phyloP scores from a whole-genome alignment of 441 rosid species.

The Croton laevigatus region DNA sequence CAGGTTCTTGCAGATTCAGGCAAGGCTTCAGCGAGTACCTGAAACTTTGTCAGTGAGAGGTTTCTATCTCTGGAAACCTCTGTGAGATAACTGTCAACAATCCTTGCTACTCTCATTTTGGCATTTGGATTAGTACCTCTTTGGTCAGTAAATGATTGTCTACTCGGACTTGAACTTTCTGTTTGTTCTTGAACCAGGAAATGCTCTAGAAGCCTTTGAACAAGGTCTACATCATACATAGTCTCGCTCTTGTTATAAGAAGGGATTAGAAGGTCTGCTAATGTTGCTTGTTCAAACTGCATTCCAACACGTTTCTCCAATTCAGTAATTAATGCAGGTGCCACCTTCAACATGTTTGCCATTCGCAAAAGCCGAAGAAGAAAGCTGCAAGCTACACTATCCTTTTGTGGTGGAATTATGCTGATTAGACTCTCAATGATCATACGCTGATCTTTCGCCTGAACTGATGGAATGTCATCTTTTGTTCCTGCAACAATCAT shows the following conservation, averaged over 20 bases:
- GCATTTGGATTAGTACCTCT: constrained; percentile 53
- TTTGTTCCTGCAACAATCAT: constrained; percentile 62
- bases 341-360: constrained; percentile 81
- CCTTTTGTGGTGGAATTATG: constrained; percentile 90
- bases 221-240: constrained; percentile 81
- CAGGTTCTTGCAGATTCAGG: constrained; percentile 92
- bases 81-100: constrained; percentile 88
- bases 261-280: constrained; percentile 82
- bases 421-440: constrained; percentile 85
- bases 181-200: constrained; percentile 91
- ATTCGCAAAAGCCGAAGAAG: constrained; percentile 74
- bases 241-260: constrained; percentile 62
- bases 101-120: constrained; percentile 86
- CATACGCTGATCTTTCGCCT: constrained; percentile 82
- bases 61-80: constrained; percentile 87
- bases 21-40: constrained; percentile 86
- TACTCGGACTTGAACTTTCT: constrained; percentile 71
- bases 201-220: constrained; percentile 89
- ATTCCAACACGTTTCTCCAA: constrained; percentile 94
- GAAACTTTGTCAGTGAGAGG: constrained; percentile 84
- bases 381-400: constrained; percentile 83
- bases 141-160: constrained; percentile 51
- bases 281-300: constrained; percentile 90
- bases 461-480: constrained; percentile 57
- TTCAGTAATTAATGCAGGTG: constrained; percentile 84